Evolutionary conservation across 768 basidiomycete genomes (phyloP).

Genomic region (Lenzites betulinus): DNA sequence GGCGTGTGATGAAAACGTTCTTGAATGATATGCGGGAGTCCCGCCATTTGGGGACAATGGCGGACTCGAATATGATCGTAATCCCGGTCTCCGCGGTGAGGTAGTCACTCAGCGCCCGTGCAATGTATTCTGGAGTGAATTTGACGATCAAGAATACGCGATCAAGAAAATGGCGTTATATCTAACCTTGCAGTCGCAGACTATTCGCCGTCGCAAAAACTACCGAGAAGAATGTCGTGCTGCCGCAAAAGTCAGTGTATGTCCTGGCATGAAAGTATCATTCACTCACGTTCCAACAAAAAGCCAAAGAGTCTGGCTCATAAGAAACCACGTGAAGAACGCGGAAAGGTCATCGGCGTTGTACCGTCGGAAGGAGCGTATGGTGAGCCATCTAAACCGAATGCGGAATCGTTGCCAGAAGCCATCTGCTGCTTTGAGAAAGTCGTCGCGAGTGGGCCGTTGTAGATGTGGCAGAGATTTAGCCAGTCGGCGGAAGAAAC

Average conservation of each 20-base stretch:
- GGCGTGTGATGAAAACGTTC: constrained; percentile 91
- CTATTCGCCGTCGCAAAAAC: constrained; percentile 89
- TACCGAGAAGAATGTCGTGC: constrained; percentile 95
- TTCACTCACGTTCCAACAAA: constrained; percentile 83
- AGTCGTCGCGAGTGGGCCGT: constrained; percentile 86
- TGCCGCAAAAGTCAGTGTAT: constrained; percentile 28
- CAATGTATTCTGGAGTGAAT: constrained; percentile 68
- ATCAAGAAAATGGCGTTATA: not conserved
- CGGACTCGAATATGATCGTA: constrained; percentile 94
- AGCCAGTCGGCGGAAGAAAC: constrained; percentile 80
- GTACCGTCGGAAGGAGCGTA: constrained; percentile 91
- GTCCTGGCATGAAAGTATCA: not conserved
- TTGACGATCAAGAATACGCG: not conserved
- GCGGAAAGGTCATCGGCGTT: constrained; percentile 97
- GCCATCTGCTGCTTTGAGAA: constrained; percentile 82
- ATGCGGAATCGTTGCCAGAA: constrained; percentile 90
- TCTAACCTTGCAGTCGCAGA: constrained; percentile 75
- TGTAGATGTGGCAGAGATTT: constrained; percentile 74
- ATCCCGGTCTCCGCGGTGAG: constrained; percentile 92
- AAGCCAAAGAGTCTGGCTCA: constrained; percentile 96
- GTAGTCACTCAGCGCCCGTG: constrained; percentile 87
- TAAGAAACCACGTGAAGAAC: constrained; percentile 92
- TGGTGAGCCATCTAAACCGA: constrained; percentile 97
- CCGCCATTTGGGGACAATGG: constrained; percentile 97
- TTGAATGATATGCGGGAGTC: constrained; percentile 95